phyloP scores from a whole-genome alignment of 1,139 yeast species.

The Ogataea hybrid region DNA sequence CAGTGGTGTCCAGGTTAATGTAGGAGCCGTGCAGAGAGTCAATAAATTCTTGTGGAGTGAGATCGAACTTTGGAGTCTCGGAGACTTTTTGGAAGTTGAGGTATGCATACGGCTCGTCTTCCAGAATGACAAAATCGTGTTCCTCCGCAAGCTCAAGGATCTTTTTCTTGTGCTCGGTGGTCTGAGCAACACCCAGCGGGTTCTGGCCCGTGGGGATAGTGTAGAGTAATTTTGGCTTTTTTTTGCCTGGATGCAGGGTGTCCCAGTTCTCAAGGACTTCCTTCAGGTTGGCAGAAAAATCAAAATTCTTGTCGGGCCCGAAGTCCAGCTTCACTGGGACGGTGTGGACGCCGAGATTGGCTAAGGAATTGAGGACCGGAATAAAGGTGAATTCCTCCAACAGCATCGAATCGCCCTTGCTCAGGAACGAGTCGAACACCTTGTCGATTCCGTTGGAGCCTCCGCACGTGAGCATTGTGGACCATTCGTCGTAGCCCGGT shows the following conservation, averaged over 20 bases:
- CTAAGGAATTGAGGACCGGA: slow-evolving; percentile 44
- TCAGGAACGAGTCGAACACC: slow-evolving; percentile 46
- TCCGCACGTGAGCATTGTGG: slow-evolving; percentile 45
- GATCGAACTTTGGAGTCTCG: slow-evolving; percentile 29
- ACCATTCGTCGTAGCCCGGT: slow-evolving; percentile 45
- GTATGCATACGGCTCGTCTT: slow-evolving; percentile 90
- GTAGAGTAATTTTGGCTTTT: slow-evolving; percentile 60
- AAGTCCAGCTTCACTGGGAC: slow-evolving; percentile 47
- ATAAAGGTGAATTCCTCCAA: slow-evolving; percentile 59
- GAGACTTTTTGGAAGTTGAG: slow-evolving; percentile 35
- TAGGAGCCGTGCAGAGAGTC: slow-evolving; percentile 62
- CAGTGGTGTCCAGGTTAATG: slow-evolving; percentile 67
- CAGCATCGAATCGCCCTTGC: slow-evolving; percentile 50
- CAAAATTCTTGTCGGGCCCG: slow-evolving; percentile 32
- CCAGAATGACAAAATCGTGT: slow-evolving; percentile 73
- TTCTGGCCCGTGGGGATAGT: slow-evolving; percentile 88
- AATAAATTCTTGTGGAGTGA: slow-evolving; percentile 51
- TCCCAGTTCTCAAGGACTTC: slow-evolving; percentile 65
- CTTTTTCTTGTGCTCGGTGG: slow-evolving; percentile 58
- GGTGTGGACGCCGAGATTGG: slow-evolving; percentile 41
- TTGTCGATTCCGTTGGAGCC: slow-evolving; percentile 58
- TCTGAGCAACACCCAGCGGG: slow-evolving; percentile 80
- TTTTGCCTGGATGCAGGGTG: slow-evolving; percentile 24
- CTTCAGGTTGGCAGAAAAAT: slow-evolving; percentile 44
- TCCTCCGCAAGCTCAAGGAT: slow-evolving; percentile 67